phyloP scores from a whole-genome alignment of 202 grass and related monocot genomes.

The Carex sylvatica region DNA sequence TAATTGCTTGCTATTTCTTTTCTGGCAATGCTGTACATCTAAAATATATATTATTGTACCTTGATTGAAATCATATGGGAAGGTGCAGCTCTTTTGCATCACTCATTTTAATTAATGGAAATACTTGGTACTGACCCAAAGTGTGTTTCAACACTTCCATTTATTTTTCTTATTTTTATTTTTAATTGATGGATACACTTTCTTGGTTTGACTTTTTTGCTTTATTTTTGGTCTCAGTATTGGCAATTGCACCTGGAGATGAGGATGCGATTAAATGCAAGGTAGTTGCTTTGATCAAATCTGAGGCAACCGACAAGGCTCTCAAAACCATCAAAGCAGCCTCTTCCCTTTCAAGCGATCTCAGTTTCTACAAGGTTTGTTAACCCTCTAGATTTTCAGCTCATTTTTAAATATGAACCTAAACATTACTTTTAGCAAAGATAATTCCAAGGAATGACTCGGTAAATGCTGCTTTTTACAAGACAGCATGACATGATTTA shows the following conservation, averaged over 20 bases:
- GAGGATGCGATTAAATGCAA: slow-evolving; percentile 94
- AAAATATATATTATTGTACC: neutral
- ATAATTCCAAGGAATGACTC: neutral
- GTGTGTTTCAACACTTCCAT: neutral
- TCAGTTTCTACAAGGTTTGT: slow-evolving; percentile 65
- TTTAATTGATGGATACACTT: neutral
- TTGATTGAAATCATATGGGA: neutral
- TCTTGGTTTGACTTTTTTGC: neutral
- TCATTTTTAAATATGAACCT: neutral
- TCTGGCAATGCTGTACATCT: neutral
- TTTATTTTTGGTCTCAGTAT: slow-evolving; percentile 39
- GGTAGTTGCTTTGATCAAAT: slow-evolving; percentile 85
- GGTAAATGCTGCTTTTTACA: neutral
- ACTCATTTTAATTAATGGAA: neutral
- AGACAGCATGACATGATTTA: neutral
- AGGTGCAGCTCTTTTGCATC: neutral
- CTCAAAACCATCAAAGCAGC: slow-evolving; percentile 63
- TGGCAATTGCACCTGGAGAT: slow-evolving; percentile 57
- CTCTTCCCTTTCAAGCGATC: slow-evolving; percentile 61
- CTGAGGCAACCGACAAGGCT: slow-evolving; percentile 60
- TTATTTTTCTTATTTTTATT: neutral
- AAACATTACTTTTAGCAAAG: neutral
- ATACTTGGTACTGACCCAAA: neutral
- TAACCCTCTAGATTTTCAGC: neutral
- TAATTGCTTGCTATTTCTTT: neutral